These are phyloP conservation scores for Grifola frondosa DNA, from an alignment of 1,284 basidiomycete genomes.

Conservation along the genomic window DNA sequence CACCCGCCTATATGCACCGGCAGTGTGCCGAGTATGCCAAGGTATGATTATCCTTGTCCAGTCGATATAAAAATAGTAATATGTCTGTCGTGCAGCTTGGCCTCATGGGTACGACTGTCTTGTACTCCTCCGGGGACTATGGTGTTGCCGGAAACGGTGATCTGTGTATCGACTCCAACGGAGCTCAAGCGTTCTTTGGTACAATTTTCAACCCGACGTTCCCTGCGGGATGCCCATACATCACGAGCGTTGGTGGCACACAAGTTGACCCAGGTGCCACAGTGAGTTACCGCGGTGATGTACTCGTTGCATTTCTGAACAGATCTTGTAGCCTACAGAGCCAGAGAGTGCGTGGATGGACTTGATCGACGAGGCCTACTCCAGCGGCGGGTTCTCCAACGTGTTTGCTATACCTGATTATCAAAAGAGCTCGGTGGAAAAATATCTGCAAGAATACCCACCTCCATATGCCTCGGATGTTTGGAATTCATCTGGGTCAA, in stretches of 20 bases:
- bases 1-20: conserved; percentile 33
- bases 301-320: neutral
- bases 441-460: conserved; percentile 4
- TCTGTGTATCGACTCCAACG: conserved; percentile 29
- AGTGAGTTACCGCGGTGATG: conserved; percentile 12
- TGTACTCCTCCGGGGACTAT: conserved; percentile 50
- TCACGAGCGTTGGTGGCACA: conserved; percentile 24
- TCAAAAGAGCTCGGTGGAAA: conserved; percentile 20
- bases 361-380: too few species aligned
- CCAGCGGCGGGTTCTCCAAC: conserved; percentile 28
- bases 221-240: conserved; percentile 24
- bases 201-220: conserved; percentile 26
- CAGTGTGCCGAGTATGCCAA: conserved; percentile 42
- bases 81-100: conserved; percentile 30
- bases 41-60: conserved; percentile 25
- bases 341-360: conserved; percentile 4
- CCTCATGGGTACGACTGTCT: conserved; percentile 46
- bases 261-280: conserved; percentile 18
- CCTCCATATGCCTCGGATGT: neutral
- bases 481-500: conserved; percentile 20
- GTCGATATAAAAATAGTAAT: neutral
- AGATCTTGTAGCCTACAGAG: conserved; percentile 4
- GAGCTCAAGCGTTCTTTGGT: conserved; percentile 27
- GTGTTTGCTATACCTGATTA: conserved; percentile 31
- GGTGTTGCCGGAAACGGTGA: conserved; percentile 55